Percentiles rank a stretch among this genome's conserved stretches.
Evolutionary conservation across 768 basidiomycete genomes (phyloP).

Genomic region (Tephrocybe rancida): DNA sequence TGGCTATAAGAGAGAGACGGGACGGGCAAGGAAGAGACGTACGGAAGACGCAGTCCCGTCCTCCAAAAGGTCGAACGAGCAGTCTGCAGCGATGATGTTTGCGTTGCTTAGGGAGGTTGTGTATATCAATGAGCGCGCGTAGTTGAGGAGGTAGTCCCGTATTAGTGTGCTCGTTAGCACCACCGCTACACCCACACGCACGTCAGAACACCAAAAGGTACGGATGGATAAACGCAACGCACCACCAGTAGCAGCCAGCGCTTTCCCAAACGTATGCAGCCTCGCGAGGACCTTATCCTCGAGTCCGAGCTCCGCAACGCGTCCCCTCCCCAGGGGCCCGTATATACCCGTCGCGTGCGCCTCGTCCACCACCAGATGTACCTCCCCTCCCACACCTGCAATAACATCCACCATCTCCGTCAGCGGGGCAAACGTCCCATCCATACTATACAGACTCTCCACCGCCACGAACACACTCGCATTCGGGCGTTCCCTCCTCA

Average conservation of each 20-base stretch:
- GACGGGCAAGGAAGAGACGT: conserved; percentile 37
- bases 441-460: conserved; percentile 95
- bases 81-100: conserved; percentile 74
- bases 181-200: conserved; percentile 71
- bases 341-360: conserved; percentile 94
- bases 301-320: conserved; percentile 71
- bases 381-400: conserved; percentile 62
- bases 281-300: conserved; percentile 74
- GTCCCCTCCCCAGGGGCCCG: conserved; percentile 74
- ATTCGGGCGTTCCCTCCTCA: conserved; percentile 38
- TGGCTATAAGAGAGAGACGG: background rate
- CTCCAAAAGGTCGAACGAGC: conserved; percentile 78
- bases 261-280: conserved; percentile 94
- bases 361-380: conserved; percentile 85
- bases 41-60: conserved; percentile 57
- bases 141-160: conserved; percentile 87
- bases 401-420: conserved; percentile 61
- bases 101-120: conserved; percentile 83
- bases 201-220: background rate
- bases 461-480: conserved; percentile 78
- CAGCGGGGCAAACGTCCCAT: conserved; percentile 87
- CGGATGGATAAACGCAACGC: conserved; percentile 27
- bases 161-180: conserved; percentile 72
- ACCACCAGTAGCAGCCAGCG: conserved; percentile 86
- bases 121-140: conserved; percentile 89